phyloP scores from a whole-genome alignment of 73 alveolate species.

The Symbiodinium pilosum region DNA sequence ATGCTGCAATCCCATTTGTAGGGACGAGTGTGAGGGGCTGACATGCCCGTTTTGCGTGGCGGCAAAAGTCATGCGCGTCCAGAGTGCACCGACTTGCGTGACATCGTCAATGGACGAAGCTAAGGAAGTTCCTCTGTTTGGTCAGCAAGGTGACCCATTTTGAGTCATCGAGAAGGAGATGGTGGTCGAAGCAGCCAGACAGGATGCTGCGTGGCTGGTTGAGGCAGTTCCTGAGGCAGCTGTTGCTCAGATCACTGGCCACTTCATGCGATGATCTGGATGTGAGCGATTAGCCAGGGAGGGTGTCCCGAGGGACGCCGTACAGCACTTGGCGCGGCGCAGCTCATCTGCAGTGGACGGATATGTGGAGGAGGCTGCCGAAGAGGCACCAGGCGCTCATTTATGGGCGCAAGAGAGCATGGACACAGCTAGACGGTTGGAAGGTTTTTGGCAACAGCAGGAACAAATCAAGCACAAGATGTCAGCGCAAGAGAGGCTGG shows the following conservation, averaged over 20 bases:
- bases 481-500: not conserved
- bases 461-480: not conserved
- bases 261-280: conserved; percentile 25
- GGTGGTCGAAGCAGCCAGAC: not conserved
- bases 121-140: not conserved
- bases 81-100: not conserved
- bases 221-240: not conserved
- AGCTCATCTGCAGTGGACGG: not conserved
- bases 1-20: not conserved
- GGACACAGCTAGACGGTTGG: not conserved
- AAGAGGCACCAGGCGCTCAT: not conserved
- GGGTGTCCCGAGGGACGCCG: not conserved
- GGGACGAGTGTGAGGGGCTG: not conserved
- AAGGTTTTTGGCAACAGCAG: not conserved
- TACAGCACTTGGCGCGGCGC: not conserved
- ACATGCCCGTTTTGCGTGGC: not conserved
- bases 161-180: not conserved
- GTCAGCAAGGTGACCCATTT: not conserved
- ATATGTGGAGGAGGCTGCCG: conserved; percentile 33
- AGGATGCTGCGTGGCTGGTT: not conserved
- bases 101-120: no score
- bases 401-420: not conserved
- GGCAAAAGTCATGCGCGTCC: not conserved
- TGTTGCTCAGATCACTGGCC: not conserved
- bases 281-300: not conserved